Evolutionary conservation across 2,329 filamentous ascomycete genomes (phyloP), one percentile per base, ranked within the genome.

Genomic region (Cordyceps javanica): DNA sequence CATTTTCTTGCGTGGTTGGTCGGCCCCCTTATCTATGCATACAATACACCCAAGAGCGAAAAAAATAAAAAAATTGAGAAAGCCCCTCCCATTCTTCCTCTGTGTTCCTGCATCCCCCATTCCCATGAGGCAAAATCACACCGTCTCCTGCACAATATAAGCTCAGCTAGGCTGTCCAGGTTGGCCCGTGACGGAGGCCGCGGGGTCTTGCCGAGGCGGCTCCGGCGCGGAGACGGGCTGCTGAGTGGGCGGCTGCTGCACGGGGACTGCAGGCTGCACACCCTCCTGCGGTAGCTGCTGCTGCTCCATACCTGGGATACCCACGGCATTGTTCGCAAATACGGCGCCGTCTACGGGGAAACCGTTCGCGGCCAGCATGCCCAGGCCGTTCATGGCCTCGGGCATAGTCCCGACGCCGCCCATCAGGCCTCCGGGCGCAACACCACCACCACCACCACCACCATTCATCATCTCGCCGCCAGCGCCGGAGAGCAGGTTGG

Each of bases 401-500:
- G n/a, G n/a, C n/a, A n/a, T n/a, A n/a, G n/a, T n/a, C n/a, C n/a
- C n/a, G n/a, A n/a, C n/a, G n/a, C n/a, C n/a, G n/a, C n/a, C n/a
- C n/a, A n/a, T n/a, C n/a, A n/a, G n/a, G n/a, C n/a, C n/a, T n/a
- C 21, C 57, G 36, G 50, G 42, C n/a, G 50, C 59, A n/a, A 53
- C 39, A 5, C 39, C 55, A 41, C n/a, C 38, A 9, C n/a, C 36
- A 8, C 36, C 36, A 5, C 10, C 38, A 23, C 38, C n/a, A 19
- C 38, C 38, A 13, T 6, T 6, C 30, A 32, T 32, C 36, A 39
- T n/a, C 14, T n/a, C 30, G 51, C 50, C 32, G 3, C 19, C 46
- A 26, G 19, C 41, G 25, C 26, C 61, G 10, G 72, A 71, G 26
- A 84, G 72, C 62, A 80, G 73, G 21, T 70, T 72, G 25, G 73